Evolutionary conservation across 345 rosid genomes (phyloP).

Genomic region (Gossypium raimondii): DNA sequence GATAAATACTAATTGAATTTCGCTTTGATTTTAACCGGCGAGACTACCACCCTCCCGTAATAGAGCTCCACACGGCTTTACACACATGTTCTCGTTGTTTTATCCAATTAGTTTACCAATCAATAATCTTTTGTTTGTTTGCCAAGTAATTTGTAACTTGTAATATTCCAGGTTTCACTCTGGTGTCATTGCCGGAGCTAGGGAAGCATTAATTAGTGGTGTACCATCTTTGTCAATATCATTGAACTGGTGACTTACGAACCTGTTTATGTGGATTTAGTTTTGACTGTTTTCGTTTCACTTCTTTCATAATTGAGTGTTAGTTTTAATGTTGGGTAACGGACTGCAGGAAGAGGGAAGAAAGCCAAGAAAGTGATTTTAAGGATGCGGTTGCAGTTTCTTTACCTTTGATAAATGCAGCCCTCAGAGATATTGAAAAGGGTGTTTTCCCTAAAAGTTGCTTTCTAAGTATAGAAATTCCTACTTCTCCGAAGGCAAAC

Average conservation of each 20-base stretch:
- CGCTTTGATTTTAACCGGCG: background rate
- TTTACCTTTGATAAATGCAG: constrained; percentile 74
- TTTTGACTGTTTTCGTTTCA: background rate
- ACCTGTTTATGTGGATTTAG: constrained; percentile 2
- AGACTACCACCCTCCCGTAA: background rate
- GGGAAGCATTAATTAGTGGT: constrained; percentile 84
- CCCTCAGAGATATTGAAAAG: constrained; percentile 73
- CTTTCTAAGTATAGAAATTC: constrained; percentile 65
- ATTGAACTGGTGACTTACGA: constrained; percentile 68
- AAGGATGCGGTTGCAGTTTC: constrained; percentile 84
- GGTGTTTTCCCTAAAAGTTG: constrained; percentile 74
- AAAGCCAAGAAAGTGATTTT: constrained; percentile 82
- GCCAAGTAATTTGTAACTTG: constrained; percentile 18
- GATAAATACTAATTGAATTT: background rate
- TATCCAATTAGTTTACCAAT: background rate
- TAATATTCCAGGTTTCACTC: constrained; percentile 71
- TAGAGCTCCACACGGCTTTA: background rate
- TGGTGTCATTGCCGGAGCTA: constrained; percentile 88
- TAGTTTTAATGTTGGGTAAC: background rate
- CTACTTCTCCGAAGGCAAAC: constrained; percentile 70
- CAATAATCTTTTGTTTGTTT: background rate
- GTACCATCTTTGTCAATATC: constrained; percentile 90
- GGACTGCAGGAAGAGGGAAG: constrained; percentile 72
- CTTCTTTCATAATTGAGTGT: background rate
- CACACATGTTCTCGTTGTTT: background rate